These are phyloP conservation scores for Puccinia horiana DNA, from an alignment of 1,284 basidiomycete species.

Conservation along the genomic window DNA sequence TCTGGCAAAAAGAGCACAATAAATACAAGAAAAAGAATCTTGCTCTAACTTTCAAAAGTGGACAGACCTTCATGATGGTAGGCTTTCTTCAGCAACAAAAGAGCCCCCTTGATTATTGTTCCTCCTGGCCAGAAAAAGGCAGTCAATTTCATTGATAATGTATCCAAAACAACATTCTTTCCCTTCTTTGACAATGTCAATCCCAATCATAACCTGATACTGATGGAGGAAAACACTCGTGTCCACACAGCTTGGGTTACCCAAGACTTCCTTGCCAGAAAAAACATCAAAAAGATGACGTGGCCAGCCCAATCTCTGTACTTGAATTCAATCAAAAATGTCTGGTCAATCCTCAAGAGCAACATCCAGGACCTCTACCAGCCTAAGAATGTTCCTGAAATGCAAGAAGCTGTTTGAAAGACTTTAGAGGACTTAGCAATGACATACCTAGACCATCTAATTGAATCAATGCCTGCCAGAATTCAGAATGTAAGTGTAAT, in stretches of 20 bases:
- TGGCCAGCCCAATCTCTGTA: slow-evolving; percentile 60
- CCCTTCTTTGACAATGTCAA: background rate
- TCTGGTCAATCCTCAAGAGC: slow-evolving; percentile 53
- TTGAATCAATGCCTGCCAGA: background rate
- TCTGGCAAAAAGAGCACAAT: background rate
- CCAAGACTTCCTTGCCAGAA: background rate
- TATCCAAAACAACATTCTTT: background rate
- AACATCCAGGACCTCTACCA: background rate
- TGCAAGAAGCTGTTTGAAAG: background rate
- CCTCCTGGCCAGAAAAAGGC: background rate
- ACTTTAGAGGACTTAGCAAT: background rate
- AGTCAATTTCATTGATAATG: background rate
- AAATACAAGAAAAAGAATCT: background rate
- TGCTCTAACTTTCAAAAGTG: background rate
- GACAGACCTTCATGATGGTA: background rate
- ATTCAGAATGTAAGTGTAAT: background rate
- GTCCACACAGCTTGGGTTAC: background rate
- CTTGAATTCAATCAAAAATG: slow-evolving; percentile 60
- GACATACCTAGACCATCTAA: background rate
- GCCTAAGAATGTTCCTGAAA: background rate
- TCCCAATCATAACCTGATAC: background rate
- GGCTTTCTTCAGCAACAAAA: background rate
- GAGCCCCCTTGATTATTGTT: background rate
- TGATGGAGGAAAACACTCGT: slow-evolving; percentile 30
- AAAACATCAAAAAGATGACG: background rate